Percentiles rank a stretch among this genome's conserved stretches.
Evolutionary conservation across 441 rosid genomes (phyloP).

Genomic region (Gossypium davidsonii): DNA sequence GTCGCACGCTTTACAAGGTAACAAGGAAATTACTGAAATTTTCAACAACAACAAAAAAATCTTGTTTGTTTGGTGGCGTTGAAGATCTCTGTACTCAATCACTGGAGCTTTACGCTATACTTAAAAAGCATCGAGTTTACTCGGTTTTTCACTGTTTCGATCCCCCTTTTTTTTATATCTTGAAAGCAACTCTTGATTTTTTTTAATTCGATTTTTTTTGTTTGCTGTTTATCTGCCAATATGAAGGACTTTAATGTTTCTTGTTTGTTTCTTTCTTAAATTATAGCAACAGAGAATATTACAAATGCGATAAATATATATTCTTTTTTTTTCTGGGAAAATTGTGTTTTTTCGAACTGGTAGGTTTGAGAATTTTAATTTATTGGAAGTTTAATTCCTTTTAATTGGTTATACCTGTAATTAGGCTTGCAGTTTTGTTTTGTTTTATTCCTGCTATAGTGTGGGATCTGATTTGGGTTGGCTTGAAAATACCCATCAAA

Average conservation of each 20-base stretch:
- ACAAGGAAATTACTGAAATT: neutral
- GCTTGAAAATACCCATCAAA: no score
- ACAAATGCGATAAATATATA: no score
- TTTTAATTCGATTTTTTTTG: no score
- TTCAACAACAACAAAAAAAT: neutral
- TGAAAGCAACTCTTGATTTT: no score
- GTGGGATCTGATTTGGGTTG: no score
- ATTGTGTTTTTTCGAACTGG: neutral
- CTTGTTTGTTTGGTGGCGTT: neutral
- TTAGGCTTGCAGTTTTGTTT: no score
- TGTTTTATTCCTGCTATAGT: no score
- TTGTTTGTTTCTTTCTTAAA: no score
- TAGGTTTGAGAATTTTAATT: neutral
- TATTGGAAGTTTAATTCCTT: neutral
- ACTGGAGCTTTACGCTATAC: neutral
- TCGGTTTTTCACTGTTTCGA: neutral
- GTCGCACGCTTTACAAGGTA: conserved; percentile 25
- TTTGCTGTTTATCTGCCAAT: no score
- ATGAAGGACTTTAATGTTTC: neutral
- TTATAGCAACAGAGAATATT: no score
- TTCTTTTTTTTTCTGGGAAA: no score
- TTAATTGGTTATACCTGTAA: no score
- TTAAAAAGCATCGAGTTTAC: neutral
- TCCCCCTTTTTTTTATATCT: neutral
- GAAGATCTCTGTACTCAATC: neutral